These are phyloP conservation scores for Flaveria linearis DNA, from an alignment of 129 eudicot species.

Conservation along the genomic window DNA sequence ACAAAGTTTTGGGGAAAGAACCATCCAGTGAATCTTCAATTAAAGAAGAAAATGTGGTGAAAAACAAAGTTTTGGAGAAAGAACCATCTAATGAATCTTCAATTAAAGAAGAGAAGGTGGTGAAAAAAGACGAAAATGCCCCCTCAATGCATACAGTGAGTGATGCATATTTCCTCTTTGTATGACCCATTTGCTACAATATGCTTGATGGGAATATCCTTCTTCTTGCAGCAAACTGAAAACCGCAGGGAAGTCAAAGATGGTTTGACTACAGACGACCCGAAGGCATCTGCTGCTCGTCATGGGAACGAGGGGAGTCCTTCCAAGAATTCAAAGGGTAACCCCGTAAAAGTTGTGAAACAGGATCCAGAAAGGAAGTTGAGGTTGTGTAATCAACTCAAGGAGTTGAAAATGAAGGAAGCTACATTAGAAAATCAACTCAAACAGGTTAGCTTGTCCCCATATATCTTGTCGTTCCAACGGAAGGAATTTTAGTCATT, in stretches of 20 bases:
- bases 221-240: slow-evolving; percentile 32
- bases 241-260: slow-evolving; percentile 35
- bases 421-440: slow-evolving; percentile 49
- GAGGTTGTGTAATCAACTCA: slow-evolving; percentile 43
- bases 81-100: slow-evolving; percentile 39
- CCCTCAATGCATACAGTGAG: slow-evolving; percentile 38
- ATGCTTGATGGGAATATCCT: neutral
- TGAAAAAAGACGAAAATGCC: slow-evolving; percentile 42
- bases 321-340: slow-evolving; percentile 27
- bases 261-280: slow-evolving; percentile 34
- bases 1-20: slow-evolving; percentile 44
- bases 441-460: slow-evolving; percentile 51
- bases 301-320: slow-evolving; percentile 31
- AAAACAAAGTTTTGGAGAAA: slow-evolving; percentile 45
- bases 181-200: slow-evolving; percentile 8
- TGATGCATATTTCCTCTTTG: slow-evolving; percentile 17
- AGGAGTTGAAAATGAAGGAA: slow-evolving; percentile 50
- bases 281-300: slow-evolving; percentile 27
- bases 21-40: slow-evolving; percentile 31
- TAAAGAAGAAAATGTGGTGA: slow-evolving; percentile 37
- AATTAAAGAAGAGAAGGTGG: slow-evolving; percentile 25
- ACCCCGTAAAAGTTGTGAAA: slow-evolving; percentile 43
- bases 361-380: slow-evolving; percentile 36
- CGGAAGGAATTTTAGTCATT: slow-evolving; percentile 6
- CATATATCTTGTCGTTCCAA: neutral